Percentiles rank a stretch among this genome's conserved stretches.
Conservation (phyloP, 2,329 filamentous ascomycete genomes). For the Sclerotinia glacialis region DNA sequence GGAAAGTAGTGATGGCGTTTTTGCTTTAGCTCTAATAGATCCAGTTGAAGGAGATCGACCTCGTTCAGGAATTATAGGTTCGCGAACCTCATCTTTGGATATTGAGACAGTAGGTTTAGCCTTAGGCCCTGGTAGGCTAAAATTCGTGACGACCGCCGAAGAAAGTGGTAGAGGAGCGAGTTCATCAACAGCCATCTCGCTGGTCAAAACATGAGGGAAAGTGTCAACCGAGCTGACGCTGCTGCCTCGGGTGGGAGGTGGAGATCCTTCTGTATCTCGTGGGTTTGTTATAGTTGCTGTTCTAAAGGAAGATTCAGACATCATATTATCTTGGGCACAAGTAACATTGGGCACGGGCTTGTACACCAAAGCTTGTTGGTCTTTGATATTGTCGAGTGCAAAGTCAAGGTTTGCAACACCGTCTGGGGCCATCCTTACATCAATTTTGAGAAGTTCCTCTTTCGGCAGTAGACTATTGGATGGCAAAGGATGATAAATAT, state of each 20-base stretch:
- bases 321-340: slow-evolving; percentile 4
- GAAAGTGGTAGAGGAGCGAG: slow-evolving; percentile 23
- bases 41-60: not conserved
- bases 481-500: slow-evolving; percentile 7
- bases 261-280: slow-evolving; percentile 19
- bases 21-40: slow-evolving; percentile 22
- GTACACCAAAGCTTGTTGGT: not conserved
- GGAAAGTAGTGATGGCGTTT: slow-evolving; percentile 33
- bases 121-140: slow-evolving; percentile 34
- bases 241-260: slow-evolving; percentile 23
- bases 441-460: not conserved
- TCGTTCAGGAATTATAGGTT: not conserved
- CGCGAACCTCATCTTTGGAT: not conserved
- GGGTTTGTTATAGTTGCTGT: slow-evolving; percentile 17
- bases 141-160: slow-evolving; percentile 34
- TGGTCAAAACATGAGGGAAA: slow-evolving; percentile 32
- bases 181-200: slow-evolving; percentile 27
- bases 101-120: not conserved
- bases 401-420: not conserved
- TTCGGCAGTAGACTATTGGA: not conserved
- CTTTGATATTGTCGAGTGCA: slow-evolving; percentile 1
- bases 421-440: not conserved
- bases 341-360: not conserved
- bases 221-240: slow-evolving; percentile 30
- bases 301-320: slow-evolving; percentile 20